Conservation (phyloP, 345 rosid genomes). For the Melaleuca quinquenervia region DNA sequence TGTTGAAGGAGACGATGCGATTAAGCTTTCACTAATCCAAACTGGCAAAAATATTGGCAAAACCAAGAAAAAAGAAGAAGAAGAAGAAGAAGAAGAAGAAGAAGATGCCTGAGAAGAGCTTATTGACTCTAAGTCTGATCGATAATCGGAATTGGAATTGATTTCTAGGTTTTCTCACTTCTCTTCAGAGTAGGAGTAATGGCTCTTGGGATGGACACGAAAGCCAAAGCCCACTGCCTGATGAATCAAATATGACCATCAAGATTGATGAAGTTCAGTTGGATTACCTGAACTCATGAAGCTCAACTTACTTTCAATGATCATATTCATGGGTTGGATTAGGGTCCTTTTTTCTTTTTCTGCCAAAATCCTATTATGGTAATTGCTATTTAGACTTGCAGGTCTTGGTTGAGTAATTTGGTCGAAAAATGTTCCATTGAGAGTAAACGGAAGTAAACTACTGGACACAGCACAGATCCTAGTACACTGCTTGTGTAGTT, state of each 20-base stretch:
- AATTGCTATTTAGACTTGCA: background rate
- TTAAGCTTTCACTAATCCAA: too few species aligned
- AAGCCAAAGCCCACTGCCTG: background rate
- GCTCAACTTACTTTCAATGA: background rate
- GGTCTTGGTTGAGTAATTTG: background rate
- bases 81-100: too few species aligned
- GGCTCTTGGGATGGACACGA: background rate
- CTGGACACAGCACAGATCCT: background rate
- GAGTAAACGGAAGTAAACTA: background rate
- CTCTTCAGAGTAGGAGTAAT: background rate
- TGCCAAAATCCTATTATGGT: background rate
- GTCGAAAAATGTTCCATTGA: background rate
- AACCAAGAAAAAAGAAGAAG: too few species aligned
- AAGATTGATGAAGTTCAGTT: background rate
- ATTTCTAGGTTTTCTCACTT: too few species aligned
- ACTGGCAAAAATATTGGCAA: too few species aligned
- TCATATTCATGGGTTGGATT: background rate
- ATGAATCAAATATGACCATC: background rate
- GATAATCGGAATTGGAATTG: too few species aligned
- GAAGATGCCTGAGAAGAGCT: too few species aligned
- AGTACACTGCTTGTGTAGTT: background rate
- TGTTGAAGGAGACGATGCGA: too few species aligned
- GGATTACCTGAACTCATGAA: background rate
- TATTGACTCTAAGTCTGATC: too few species aligned
- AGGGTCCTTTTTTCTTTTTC: background rate